A percentile compares a stretch with the other conserved stretches of the same genome.
Conservation (phyloP, 1,284 basidiomycete species). For the Trichosporon faecale region DNA sequence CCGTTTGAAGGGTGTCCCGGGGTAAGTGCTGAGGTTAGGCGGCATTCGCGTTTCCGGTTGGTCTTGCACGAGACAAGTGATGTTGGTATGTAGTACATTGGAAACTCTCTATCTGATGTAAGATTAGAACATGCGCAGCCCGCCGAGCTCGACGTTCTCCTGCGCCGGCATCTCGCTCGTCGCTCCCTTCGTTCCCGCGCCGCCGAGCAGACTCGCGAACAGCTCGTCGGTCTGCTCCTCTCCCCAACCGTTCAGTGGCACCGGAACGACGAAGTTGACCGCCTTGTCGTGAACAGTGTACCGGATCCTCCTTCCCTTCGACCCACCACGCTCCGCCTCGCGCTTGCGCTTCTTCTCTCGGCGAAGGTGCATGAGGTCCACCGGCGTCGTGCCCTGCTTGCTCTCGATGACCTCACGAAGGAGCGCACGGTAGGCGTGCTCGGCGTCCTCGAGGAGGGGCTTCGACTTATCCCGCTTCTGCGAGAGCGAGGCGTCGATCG, state of each 20-base stretch:
- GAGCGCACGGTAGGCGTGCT: slow-evolving; percentile 84
- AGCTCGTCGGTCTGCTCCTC: slow-evolving; percentile 91
- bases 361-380: slow-evolving; percentile 38
- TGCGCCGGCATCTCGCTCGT: slow-evolving; percentile 10
- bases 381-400: slow-evolving; percentile 35
- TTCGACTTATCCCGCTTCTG: slow-evolving; percentile 33
- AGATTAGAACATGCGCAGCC: slow-evolving; percentile 22
- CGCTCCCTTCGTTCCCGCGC: slow-evolving; percentile 24
- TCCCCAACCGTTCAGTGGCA: slow-evolving; percentile 71
- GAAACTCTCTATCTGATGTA: background rate
- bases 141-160: slow-evolving; percentile 19
- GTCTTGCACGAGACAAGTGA: background rate
- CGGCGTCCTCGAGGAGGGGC: slow-evolving; percentile 61
- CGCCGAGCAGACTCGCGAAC: slow-evolving; percentile 76
- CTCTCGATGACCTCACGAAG: slow-evolving; percentile 80
- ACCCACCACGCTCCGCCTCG: slow-evolving; percentile 86
- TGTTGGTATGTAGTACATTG: background rate
- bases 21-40: too few species aligned
- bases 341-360: slow-evolving; percentile 64
- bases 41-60: too few species aligned
- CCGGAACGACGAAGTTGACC: slow-evolving; percentile 89
- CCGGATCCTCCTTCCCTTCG: slow-evolving; percentile 83
- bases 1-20: too few species aligned
- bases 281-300: slow-evolving; percentile 91
- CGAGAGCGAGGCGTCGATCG: slow-evolving; percentile 40